Evolutionary conservation across 495 filamentous ascomycete species (phyloP), one percentile per base, ranked within the genome.

Genomic region (Xylaria sp.): DNA sequence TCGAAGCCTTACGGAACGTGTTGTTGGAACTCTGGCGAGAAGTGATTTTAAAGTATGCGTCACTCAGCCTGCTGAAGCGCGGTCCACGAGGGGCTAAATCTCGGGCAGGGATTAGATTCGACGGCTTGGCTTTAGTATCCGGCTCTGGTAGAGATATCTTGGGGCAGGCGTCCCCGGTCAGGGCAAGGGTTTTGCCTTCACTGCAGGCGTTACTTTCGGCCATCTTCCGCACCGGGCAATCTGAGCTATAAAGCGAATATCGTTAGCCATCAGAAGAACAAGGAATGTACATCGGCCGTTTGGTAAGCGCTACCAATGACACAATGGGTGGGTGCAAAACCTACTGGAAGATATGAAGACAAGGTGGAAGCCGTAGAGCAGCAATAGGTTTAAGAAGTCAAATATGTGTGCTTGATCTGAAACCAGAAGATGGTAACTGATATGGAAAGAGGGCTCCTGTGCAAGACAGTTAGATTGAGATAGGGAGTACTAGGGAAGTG

Each of bases 21-120:
- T 52, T 12, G 8, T 41, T 46, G 37, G 71, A 35, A 4, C 5
- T 21, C 7, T 46, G 44, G 15, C 64, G 58, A 12, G 67, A 43
- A 21, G 68, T 68, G 31, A 79, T 77, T 11, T 73, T 72, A 1
- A 64, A 44, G 44, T 72, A 67, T 1, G 77, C 75, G 19, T 77
- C 75, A 35, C 53, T 67, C 14, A 76, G 48, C 48, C 73, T 64
- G 21, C 61, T 67, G 40, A 70, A 79, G 43, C 61, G 50, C 24
- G 43, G 68, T 3, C 35, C 72, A 29, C 74, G 75, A 1, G 63
- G 65, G 40, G 65, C 71, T 17, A 15, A 7, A 29, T 37, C 62
- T 37, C 37, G 59, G 3, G 19, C 61, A 29, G 41, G 31, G 8
- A 44, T 48, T 19, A 35, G 17, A 3, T 65, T 62, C 43, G 48